Base-by-base conservation (phyloP, 768 basidiomycete species). In the Lactifluus piperatus region DNA sequence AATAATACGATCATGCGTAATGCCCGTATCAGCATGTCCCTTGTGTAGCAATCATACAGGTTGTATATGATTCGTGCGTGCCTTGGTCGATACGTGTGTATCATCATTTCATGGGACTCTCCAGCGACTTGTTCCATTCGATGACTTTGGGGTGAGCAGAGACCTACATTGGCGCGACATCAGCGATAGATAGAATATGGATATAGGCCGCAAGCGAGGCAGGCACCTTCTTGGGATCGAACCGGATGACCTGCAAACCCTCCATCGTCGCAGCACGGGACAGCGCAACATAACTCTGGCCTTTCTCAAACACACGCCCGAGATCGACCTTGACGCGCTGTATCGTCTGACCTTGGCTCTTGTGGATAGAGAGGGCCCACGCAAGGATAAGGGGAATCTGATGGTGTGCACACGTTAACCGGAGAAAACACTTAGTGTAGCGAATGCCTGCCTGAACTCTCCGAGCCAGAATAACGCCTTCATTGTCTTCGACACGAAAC, bases 331-430 rank as follows among this genome's bases (percentile, higher is more conserved):
- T 83, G 54, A 86, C 81, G 45, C 79, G 75, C 45, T 81, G 77
- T 45, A 90, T 77, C 0, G 88, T 88, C 65, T 87, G 84, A 1
- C 86, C 87, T 66, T 89, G 88, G 57, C 79, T 81, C 70, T 90
- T 90, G 72, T 89, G 86, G 57, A 90, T 88, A 2, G 81, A 81
- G 75, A 87, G 84, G 0, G 86, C 85, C 86, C 85, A 89, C 0
- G 85, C 83, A 0, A 86, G 77, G 50, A 90, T 87, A 4, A 94
- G 70, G 0, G 88, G 87, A 1, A 91, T 65, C 83, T 88, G 63
- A 22, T n/a, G 18, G 8, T 3, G 41, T 14, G 24, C 13, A 24
- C 45, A 6, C 18, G 26, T 55, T 30, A 58, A 45, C 29, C 30
- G 34, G n/a, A 30, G 27, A 4, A 22, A 13, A 27, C 3, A 26